Evolutionary conservation across 1,284 basidiomycete genomes (phyloP), one percentile per base, ranked within the genome.

Genomic region (Rhodotorula sp.): DNA sequence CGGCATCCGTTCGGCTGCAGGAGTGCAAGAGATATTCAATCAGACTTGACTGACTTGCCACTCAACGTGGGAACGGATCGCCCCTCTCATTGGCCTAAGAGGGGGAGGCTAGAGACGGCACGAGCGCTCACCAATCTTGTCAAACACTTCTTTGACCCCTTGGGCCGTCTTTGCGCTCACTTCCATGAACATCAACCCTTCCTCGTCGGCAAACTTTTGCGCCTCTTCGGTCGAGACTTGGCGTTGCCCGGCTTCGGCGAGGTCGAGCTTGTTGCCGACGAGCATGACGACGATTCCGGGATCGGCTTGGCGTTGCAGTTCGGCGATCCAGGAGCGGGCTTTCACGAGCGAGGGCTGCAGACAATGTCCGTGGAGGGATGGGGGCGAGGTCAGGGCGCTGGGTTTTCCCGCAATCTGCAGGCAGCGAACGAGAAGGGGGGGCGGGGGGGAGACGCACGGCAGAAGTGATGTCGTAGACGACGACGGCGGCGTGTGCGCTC

Each of bases 271-370:
- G 87, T 96, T 96, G 52, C 94, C 93, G 15, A 92, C 92, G 63
- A 97, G 88, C 21, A 93, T 93, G 79, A 99, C 98, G 80, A 98
- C 93, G 81, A 99, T 98, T 82, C 96, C 97, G 46, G 96, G 95
- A 82, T 97, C 97, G 61, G 97, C 96, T 82, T 99, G 96, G 74
- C 97, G 89, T 82, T 99, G 97, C 23, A 99, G 87, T 84, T 99
- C 96, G 84, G 98, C 97, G 77, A 99, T 95, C 96, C 96, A 99
- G 51, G 93, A 92, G 84, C 98, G 97, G 70, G 96, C 96, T 83
- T 99, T 99, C 83, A 98, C 95, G 73, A 99, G 87, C 78, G 93
- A 97, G 70, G 91, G 87, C 69, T 85, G 72, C n/a, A 39, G 56
- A 43, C 5, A 64, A 59, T 63, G 29, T 26, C 5, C 18, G 31